A percentile compares a stretch with the other conserved stretches of the same genome.
These are phyloP conservation scores for Lycium barbarum DNA, from an alignment of 257 asterid species.

Conservation along the genomic window DNA sequence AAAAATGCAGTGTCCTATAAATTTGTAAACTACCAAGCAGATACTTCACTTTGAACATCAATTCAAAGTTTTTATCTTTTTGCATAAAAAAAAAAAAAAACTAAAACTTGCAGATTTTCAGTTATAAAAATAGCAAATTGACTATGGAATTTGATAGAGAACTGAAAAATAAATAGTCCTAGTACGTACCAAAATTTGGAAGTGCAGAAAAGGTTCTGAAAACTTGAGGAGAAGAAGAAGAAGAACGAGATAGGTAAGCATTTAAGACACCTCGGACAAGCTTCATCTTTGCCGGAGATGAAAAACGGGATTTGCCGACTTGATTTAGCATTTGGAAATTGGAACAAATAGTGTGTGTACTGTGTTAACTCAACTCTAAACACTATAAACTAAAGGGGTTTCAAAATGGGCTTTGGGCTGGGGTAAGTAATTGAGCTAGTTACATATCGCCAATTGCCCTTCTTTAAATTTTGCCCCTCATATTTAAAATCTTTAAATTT, in stretches of 20 bases:
- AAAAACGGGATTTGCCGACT: neutral
- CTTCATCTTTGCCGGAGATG: neutral
- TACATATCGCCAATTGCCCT: no score
- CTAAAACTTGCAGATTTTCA: neutral
- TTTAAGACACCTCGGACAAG: neutral
- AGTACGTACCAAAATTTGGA: constrained; percentile 21
- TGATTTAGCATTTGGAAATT: neutral
- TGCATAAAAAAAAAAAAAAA: neutral
- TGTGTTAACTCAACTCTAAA: no score
- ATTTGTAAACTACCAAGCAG: neutral
- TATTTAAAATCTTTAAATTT: no score
- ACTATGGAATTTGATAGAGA: neutral
- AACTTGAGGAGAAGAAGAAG: neutral
- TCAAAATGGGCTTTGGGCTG: no score
- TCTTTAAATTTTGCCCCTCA: no score
- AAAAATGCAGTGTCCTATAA: neutral
- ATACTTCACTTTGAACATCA: neutral
- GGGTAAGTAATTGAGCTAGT: no score
- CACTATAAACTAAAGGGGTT: no score
- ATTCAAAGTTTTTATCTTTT: neutral
- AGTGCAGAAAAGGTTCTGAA: constrained; percentile 29
- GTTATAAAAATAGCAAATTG: neutral
- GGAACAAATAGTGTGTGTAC: no score
- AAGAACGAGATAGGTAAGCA: constrained; percentile 27
- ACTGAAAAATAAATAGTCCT: neutral